Base-by-base conservation (phyloP, 371 early-diverging fungal species). In the Zychaea mexicana region DNA sequence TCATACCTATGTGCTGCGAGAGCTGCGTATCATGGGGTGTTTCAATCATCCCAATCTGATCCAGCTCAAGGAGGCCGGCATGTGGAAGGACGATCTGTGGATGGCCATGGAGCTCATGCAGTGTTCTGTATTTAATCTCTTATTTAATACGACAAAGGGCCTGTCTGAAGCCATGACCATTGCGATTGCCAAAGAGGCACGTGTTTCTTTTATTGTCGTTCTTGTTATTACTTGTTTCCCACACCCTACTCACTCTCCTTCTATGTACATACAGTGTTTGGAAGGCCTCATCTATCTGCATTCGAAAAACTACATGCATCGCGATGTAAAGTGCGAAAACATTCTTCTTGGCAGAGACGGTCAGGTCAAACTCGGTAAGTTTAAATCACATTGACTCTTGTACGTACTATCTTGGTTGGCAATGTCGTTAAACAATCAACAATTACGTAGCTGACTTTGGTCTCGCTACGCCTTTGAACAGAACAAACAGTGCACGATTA, bases 281-380 rank as follows among this genome's bases (percentile, higher is more conserved):
- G 70, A 82, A 71, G 82, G 79, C 5, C 57, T 82, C 6, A 70
- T 76, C 8, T 79, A 76, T 65, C 67, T 82, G 13, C 82, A 82
- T 55, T 69, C 71, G 33, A 78, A 75, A 45, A 77, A 78, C 19
- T 79, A 79, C 57, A 82, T 82, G 76, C 82, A 82, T 64, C 75
- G 82, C 57, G 82, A 82, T 56, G 72, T 82, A 30, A 82, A 82
- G 61, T 82, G 79, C 62, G 82, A 82, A 67, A 81, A 81, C 52
- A 74, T 81, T 53, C 57, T 81, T n/a, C 61, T 81, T 27, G 62
- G 71, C 57, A 66, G 66, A 19, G 59, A 74, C 30, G 82, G 82
- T 42, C 74, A 78, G 64, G 82, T 82, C 17, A 79, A 82, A 64
- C 65, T 82, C 28, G 78, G 77, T 74, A 72, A 62, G 24, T 17